Evolutionary conservation across 2,329 filamentous ascomycete species (phyloP), one percentile per base, ranked within the genome.

Genomic region (Escovopsis weberi): DNA sequence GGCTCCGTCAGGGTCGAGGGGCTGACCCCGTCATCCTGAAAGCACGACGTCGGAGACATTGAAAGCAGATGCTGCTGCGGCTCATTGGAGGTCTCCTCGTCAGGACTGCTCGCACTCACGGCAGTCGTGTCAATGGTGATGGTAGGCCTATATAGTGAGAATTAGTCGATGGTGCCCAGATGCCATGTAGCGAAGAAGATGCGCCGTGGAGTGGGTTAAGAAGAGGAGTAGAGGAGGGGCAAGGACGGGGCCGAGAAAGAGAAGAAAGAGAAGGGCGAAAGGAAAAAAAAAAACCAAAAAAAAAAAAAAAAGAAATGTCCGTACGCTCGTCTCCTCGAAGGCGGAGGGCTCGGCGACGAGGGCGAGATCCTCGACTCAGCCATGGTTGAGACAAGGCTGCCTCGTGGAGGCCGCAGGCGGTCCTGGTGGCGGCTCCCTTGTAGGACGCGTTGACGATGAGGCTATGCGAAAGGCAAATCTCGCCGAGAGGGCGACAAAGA

Each of bases 121-220:
- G 62, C 66, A 8, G 69, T 66, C 11, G 70, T 72, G 48, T 74
- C 69, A 42, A 74, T 73, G 41, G 68, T 74, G 45, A 74, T 74
- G 42, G 70, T 72, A 33, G 70, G 70, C 36, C 70, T 74, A 46
- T 34, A 45, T 37, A 33, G 18, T 26, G 12, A 37, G 44, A 15
- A 15, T 47, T 41, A 48, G 46, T 39, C 26, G 39, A 37, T 28
- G 19, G 28, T 15, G 12, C 15, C 15, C 15, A 15, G 15, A 15
- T 15, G 15, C 15, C 15, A 15, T 15, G 15, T 15, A 15, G 15
- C 15, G 15, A 15, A 15, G 15, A 15, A 15, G 15, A 15, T 15
- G 15, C 15, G 15, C 15, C 15, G 15, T 15, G 15, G 15, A 15
- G 15, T 15, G 15, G 15, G 15, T 15, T 15, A 15, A 15, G 15